phyloP scores from a whole-genome alignment of 495 filamentous ascomycete species.

The Xylaria intraflava region DNA sequence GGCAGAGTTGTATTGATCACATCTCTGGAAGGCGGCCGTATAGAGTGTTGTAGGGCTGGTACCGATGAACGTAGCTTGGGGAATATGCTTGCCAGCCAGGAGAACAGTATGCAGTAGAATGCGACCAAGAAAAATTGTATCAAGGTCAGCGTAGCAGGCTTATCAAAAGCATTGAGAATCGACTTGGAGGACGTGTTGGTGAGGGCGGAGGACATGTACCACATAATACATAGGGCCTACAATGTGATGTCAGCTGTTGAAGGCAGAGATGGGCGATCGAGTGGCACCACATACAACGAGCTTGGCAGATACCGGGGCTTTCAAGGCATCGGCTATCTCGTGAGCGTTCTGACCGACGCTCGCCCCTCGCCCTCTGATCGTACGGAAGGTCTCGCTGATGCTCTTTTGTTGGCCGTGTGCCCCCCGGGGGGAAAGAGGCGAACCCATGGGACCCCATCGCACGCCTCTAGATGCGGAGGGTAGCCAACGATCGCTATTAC shows the following conservation, averaged over 20 bases:
- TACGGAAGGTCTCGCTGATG: slow-evolving; percentile 75
- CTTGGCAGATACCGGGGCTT: slow-evolving; percentile 80
- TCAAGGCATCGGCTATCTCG: slow-evolving; percentile 85
- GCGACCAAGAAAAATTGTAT: slow-evolving; percentile 94
- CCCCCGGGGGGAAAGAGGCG: slow-evolving; percentile 29
- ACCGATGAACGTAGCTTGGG: slow-evolving; percentile 59
- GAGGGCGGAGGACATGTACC: slow-evolving; percentile 91
- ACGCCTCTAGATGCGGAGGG: slow-evolving; percentile 39
- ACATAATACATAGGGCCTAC: slow-evolving; percentile 73
- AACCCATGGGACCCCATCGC: slow-evolving; percentile 36
- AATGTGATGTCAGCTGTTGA: slow-evolving; percentile 9
- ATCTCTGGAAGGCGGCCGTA: slow-evolving; percentile 73
- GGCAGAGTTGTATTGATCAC: slow-evolving; percentile 84
- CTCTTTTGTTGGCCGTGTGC: slow-evolving; percentile 71
- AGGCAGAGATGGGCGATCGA: slow-evolving; percentile 6
- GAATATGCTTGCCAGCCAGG: slow-evolving; percentile 63
- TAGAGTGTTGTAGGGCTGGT: slow-evolving; percentile 73
- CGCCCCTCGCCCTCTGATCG: slow-evolving; percentile 65
- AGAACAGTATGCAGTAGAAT: slow-evolving; percentile 74
- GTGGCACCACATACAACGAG: slow-evolving; percentile 61
- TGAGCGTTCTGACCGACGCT: slow-evolving; percentile 90
- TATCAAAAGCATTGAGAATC: slow-evolving; percentile 87
- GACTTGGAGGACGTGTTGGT: slow-evolving; percentile 98
- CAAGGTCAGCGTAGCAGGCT: slow-evolving; percentile 87
- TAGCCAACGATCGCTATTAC: slow-evolving; percentile 43